Evolutionary conservation across 768 basidiomycete genomes (phyloP).

Genomic region (Leccinum rimulosum): DNA sequence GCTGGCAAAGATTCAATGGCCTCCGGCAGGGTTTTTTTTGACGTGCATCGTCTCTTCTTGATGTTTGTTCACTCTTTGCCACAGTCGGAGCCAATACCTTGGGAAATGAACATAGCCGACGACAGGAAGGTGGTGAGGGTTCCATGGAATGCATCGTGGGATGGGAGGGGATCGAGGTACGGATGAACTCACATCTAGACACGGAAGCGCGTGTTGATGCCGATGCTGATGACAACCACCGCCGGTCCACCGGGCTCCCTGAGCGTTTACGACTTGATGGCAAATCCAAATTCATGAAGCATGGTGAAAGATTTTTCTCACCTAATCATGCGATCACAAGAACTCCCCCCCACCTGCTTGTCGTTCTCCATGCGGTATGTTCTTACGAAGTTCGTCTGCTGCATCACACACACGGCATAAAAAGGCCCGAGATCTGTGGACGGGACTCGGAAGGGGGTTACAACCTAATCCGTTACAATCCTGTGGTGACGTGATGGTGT

Average conservation of each 20-base stretch:
- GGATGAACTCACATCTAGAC: background rate
- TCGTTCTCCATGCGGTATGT: slow-evolving; percentile 4
- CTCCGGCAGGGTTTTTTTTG: background rate
- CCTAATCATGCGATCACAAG: slow-evolving; percentile 5
- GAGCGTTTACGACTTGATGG: background rate
- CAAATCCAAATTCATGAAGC: background rate
- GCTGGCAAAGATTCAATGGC: background rate
- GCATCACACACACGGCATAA: background rate
- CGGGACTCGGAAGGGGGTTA: background rate
- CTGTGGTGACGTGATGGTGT: background rate
- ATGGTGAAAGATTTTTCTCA: background rate
- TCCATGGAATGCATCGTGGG: background rate
- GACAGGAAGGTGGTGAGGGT: background rate
- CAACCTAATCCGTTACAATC: background rate
- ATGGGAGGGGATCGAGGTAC: slow-evolving; percentile 1
- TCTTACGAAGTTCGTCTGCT: background rate
- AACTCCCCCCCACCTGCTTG: background rate
- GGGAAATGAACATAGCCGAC: background rate
- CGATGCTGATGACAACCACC: slow-evolving; percentile 4
- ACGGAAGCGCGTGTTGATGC: slow-evolving; percentile 9
- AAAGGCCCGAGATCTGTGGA: slow-evolving; percentile 5
- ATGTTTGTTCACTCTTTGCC: background rate
- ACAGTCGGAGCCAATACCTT: background rate
- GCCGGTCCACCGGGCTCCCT: background rate
- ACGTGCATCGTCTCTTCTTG: background rate